Conservation (phyloP, 371 early-diverging fungal species). For the Mucor ambiguus region DNA sequence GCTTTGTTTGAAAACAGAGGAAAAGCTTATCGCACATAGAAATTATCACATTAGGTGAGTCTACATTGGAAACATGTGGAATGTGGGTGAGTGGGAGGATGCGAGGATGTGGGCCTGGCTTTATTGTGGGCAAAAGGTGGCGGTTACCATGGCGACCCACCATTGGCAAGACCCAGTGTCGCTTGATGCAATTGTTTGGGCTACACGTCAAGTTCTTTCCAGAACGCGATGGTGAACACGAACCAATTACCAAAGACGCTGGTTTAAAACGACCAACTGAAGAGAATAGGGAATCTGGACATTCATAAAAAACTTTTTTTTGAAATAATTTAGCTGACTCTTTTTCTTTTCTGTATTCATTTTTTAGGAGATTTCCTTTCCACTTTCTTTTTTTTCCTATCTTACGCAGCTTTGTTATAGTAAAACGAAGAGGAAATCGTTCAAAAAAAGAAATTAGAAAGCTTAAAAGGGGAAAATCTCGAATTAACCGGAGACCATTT, state of each 20-base stretch:
- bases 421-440: neutral
- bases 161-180: neutral
- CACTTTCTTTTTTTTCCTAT: neutral
- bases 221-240: constrained; percentile 20
- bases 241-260: constrained; percentile 19
- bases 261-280: constrained; percentile 2
- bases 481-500: constrained; percentile 14
- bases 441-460: constrained; percentile 5
- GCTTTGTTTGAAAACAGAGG: constrained; percentile 2
- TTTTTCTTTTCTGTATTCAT: neutral
- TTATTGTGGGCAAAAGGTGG: neutral
- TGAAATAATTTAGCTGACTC: neutral
- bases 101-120: neutral
- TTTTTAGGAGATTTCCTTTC: constrained; percentile 15
- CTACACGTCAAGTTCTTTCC: constrained; percentile 21
- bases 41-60: neutral
- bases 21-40: neutral
- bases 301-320: constrained; percentile 11
- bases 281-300: neutral
- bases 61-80: neutral
- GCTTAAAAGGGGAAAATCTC: constrained; percentile 9
- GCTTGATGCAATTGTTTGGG: constrained; percentile 1
- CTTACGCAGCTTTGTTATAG: constrained; percentile 1
- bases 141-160: neutral
- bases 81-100: neutral